Evolutionary conservation across 2,329 filamentous ascomycete species (phyloP), one percentile per base, ranked within the genome.

Genomic region (Ophiostoma triangulosporum): DNA sequence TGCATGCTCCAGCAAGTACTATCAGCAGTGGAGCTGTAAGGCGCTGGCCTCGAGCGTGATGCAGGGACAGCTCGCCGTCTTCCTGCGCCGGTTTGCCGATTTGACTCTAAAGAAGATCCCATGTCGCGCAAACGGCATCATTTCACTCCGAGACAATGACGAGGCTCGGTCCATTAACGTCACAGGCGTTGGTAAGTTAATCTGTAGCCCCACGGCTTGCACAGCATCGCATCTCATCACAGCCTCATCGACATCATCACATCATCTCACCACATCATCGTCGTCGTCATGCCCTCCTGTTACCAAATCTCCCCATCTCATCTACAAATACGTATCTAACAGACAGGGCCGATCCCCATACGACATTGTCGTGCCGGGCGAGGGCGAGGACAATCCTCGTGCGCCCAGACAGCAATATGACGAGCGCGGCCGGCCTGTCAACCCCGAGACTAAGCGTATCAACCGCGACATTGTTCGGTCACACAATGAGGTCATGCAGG

Each of bases 401-500:
- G 67, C 69, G 36, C 70, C 70, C 4, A 56, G 61, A 1, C 77
- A 79, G 61, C 64, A 73, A 48, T 80, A 76, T 59, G 77, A 81
- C 58, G 69, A 71, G 38, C 71, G 75, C 32, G 78, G 78, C 14
- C 75, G 77, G 9, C 75, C 78, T 3, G 60, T 77, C 50, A 81
- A 81, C 58, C 70, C 70, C 0, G 70, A 73, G 51, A 79, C 76
- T 1, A 76, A 73, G 60, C 67, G 68, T 12, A 72, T 78, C 57
- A 80, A 79, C 58, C 71, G 73, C 49, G 73, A 78, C 55, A 72
- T 80, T 31, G 76, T 81, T 26, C 70, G 78, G 51, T 73, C 78
- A 9, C 78, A 81, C 60, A 81, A 81, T 58, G 77, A 81, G 58
- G 78, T 81, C 3, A 81, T 81, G 78, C 70, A 74, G 17, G 76